phyloP scores from a whole-genome alignment of 2,329 filamentous ascomycete genomes.

The Botrytis pseudocinerea region DNA sequence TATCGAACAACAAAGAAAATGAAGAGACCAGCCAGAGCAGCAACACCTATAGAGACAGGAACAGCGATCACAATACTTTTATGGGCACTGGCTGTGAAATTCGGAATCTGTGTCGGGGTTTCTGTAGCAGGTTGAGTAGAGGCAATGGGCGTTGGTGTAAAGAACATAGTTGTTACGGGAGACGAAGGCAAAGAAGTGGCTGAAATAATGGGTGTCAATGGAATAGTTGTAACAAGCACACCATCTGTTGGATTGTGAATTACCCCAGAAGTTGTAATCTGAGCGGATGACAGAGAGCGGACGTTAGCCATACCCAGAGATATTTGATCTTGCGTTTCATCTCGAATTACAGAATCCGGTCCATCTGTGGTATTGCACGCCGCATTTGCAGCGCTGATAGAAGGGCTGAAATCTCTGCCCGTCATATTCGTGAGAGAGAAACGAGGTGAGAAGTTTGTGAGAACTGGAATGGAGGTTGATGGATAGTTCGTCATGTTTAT shows the following conservation, averaged over 20 bases:
- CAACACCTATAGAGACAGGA: background rate
- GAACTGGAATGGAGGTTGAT: slow-evolving; percentile 13
- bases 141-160: background rate
- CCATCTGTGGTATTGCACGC: background rate
- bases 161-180: background rate
- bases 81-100: background rate
- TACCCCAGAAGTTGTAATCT: slow-evolving; percentile 6
- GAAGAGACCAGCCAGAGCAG: background rate
- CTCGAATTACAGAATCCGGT: slow-evolving; percentile 16
- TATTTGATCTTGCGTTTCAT: slow-evolving; percentile 17
- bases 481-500: slow-evolving; percentile 1
- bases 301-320: background rate
- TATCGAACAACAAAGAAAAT: slow-evolving; percentile 9
- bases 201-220: background rate
- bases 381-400: slow-evolving; percentile 17
- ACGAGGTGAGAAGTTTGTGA: slow-evolving; percentile 21
- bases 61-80: background rate
- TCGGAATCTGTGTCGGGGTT: background rate
- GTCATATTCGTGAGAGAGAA: slow-evolving; percentile 23
- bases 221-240: background rate
- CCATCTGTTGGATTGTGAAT: slow-evolving; percentile 17
- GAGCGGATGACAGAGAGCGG: slow-evolving; percentile 12
- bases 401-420: slow-evolving; percentile 6
- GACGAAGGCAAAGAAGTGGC: background rate
- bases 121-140: background rate